Percentiles rank a stretch among this genome's conserved stretches.
Conservation (phyloP, 441 rosid species). For the Croton setiger region DNA sequence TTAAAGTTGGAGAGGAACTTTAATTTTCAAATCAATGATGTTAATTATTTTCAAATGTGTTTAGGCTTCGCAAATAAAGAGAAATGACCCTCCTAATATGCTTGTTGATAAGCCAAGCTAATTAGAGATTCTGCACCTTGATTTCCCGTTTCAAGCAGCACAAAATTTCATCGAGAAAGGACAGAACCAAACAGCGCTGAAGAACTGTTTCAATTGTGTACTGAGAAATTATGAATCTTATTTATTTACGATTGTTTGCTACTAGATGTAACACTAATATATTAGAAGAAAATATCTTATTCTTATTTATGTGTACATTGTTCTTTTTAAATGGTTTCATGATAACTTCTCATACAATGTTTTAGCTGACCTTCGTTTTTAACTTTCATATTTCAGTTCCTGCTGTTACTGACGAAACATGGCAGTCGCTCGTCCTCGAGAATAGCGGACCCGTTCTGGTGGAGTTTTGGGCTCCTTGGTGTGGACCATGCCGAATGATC, state of each 20-base stretch:
- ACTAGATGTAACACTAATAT: background rate
- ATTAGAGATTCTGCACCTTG: background rate
- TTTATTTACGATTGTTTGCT: too few species aligned
- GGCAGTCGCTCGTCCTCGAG: slow-evolving; percentile 61
- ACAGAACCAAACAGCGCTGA: too few species aligned
- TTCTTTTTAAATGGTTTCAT: background rate
- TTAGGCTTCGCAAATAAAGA: background rate
- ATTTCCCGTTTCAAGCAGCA: background rate
- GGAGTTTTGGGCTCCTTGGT: slow-evolving; percentile 80
- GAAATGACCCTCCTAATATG: background rate
- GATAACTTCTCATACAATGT: background rate
- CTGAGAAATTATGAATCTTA: too few species aligned
- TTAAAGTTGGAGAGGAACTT: background rate
- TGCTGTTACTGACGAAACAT: slow-evolving; percentile 49
- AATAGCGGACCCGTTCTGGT: slow-evolving; percentile 68
- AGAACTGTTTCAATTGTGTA: background rate
- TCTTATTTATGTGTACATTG: background rate
- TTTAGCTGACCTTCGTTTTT: slow-evolving; percentile 18
- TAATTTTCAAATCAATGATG: background rate
- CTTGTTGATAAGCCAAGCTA: background rate
- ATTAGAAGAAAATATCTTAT: background rate
- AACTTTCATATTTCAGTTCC: slow-evolving; percentile 41
- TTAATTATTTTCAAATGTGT: background rate
- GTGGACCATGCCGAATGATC: slow-evolving; percentile 74
- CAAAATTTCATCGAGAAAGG: background rate